Evolutionary conservation across 768 basidiomycete species (phyloP), one percentile per base, ranked within the genome.

Genomic region (Candolleomyces eurysporus): DNA sequence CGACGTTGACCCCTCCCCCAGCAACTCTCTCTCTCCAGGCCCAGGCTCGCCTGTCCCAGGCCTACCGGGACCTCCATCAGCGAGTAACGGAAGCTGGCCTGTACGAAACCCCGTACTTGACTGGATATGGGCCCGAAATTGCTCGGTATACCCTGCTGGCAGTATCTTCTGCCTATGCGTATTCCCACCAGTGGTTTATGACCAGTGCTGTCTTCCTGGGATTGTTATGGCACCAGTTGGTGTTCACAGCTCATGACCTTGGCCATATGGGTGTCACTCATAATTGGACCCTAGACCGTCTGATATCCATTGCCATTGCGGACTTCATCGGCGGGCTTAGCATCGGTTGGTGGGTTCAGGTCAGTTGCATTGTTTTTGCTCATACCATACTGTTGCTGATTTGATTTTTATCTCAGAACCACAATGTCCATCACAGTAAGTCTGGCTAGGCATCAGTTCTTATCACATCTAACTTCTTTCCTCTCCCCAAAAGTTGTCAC

Each of bases 311-410:
- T 43, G 70, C 88, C 36, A 77, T 98, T 49, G 92, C 96, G 0
- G 85, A 94, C 71, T 93, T 89, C 68, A 78, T 95, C 51, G 97
- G 97, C 26, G 97, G 97, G 5, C 78, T 99, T 57, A 97, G 95
- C 71, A 82, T 97, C 22, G 93, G 95, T 45, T 99, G 97, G 97
- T 99, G 96, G 96, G 92, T 94, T 45, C 84, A 95, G 72, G 95
- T 96, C 67, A 77, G 94, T 86, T n/a, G 32, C n/a, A 30, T 57
- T 39, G 42, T 60, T 1, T 40, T 61, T 49, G 65, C 14, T 22
- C 43, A 57, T 60, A 60, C 31, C 64, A 52, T 40, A 43, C 8
- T 36, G 8, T 36, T 36, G 11, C 36, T 36, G 36, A 36, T 36
- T 54, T 51, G 26, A 39, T 54, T 31, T 54, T 39, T 42, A 22